Evolutionary conservation across 169 alveolate genomes (phyloP).

Genomic region (Plasmodium knowlesi): DNA sequence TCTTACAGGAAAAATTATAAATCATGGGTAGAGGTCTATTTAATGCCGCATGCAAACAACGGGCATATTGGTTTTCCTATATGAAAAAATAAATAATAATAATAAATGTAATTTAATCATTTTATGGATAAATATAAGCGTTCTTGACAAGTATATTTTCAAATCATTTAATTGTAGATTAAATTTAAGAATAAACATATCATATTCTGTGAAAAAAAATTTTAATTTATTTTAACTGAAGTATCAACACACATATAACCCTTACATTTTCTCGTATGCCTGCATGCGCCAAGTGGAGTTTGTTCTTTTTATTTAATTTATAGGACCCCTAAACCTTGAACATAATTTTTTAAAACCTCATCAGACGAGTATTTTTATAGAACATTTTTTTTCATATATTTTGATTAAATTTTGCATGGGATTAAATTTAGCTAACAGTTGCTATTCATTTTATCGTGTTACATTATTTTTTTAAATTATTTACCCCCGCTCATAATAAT

Average conservation of each 20-base stretch:
- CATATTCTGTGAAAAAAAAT: neutral
- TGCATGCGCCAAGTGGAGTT: neutral
- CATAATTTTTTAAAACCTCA: neutral
- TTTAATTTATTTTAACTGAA: neutral
- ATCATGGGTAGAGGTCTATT: neutral
- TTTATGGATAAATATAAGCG: neutral
- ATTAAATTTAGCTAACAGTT: neutral
- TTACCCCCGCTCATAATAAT: neutral
- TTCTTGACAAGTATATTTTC: neutral
- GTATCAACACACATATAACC: neutral
- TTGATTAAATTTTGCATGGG: neutral
- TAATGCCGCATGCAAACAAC: neutral
- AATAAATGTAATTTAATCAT: neutral
- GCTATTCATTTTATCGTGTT: neutral
- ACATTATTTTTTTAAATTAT: neutral
- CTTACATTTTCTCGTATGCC: neutral
- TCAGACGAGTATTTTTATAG: neutral
- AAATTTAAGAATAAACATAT: neutral
- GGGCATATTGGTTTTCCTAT: neutral
- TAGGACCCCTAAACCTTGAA: neutral
- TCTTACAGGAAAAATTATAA: neutral
- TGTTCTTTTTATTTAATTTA: neutral
- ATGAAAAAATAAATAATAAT: neutral
- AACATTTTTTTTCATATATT: neutral
- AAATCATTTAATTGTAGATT: neutral